Conservation (phyloP, 2,329 filamentous ascomycete genomes). For the Fusarium hostae region DNA sequence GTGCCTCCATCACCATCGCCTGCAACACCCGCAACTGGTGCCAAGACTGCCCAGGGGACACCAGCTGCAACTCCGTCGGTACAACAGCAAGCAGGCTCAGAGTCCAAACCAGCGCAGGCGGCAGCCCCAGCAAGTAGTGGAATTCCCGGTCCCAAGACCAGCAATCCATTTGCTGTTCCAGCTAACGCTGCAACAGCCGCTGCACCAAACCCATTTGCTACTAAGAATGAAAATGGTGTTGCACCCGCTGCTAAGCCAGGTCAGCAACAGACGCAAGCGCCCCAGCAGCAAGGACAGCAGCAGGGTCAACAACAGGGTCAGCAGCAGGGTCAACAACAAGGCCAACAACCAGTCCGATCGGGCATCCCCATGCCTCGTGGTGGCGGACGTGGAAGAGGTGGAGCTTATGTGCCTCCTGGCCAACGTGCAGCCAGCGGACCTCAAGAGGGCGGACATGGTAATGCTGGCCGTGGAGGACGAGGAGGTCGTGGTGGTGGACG, state of each 20-base stretch:
- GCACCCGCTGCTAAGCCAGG: conserved; percentile 28
- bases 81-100: conserved; percentile 22
- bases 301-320: conserved; percentile 10
- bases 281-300: conserved; percentile 25
- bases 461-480: conserved; percentile 51
- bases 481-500: conserved; percentile 59
- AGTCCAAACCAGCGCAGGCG: conserved; percentile 30
- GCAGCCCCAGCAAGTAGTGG: conserved; percentile 31
- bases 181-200: conserved; percentile 24
- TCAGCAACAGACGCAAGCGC: conserved; percentile 27
- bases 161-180: conserved; percentile 50
- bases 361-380: conserved; percentile 57
- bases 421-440: conserved; percentile 51
- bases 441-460: conserved; percentile 49
- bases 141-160: conserved; percentile 38
- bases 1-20: conserved; percentile 39
- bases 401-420: conserved; percentile 52
- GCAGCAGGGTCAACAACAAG: conserved; percentile 25
- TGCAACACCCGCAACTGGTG: conserved; percentile 32
- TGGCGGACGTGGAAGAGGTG: conserved; percentile 54
- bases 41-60: conserved; percentile 18
- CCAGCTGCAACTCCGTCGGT: conserved; percentile 27
- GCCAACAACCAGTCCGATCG: conserved; percentile 45
- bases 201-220: conserved; percentile 46
- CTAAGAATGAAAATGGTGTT: conserved; percentile 33